Base-by-base conservation (phyloP, 306 rosid species). In the Cercis canadensis region DNA sequence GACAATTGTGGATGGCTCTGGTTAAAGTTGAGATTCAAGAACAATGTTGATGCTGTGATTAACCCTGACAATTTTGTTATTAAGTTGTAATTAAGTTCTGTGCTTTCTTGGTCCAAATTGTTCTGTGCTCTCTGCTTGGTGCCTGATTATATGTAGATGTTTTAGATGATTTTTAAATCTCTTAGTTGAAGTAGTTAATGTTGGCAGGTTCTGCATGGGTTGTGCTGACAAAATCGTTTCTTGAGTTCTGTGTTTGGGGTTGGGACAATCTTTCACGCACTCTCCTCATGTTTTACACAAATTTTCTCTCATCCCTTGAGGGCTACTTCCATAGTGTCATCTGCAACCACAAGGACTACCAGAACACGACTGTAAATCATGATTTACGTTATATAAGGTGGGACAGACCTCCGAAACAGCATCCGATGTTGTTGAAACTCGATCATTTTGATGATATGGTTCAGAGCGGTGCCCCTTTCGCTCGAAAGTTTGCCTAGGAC, bases 221-320 rank as follows among this genome's bases (percentile, higher is more conserved):
- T 24, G 29, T 24, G 29, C 29, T 3, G 29, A 1, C 29, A 24
- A 24, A 81, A 80, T 47, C 96, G 0, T 90, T 90, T 72, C 83
- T 90, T 0, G 92, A 88, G 56, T 90, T 88, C 69, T 90, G 96
- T 17, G 71, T 93, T 54, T 84, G 84, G 87, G 96, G 98, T 68
- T 88, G 97, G 96, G 98, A 90, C 62, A 90, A 93, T 82, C 97
- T 93, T 59, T 96, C 96, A 6, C 95, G 92, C 31, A 89, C 94
- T 37, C 92, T 90, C 71, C 96, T 93, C 8, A 84, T 93, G 96
- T 93, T 87, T 73, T 89, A 87, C 67, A 87, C 98, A 10, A 93
- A 89, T 74, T 86, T 86, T 81, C 65, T 86, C 54, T 84, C 96
- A 5, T 89, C 99, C 15, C 57, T 84, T 5, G 99, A 94, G 72